phyloP scores from a whole-genome alignment of 306 rosid species.

The Boehmeria nivea region DNA sequence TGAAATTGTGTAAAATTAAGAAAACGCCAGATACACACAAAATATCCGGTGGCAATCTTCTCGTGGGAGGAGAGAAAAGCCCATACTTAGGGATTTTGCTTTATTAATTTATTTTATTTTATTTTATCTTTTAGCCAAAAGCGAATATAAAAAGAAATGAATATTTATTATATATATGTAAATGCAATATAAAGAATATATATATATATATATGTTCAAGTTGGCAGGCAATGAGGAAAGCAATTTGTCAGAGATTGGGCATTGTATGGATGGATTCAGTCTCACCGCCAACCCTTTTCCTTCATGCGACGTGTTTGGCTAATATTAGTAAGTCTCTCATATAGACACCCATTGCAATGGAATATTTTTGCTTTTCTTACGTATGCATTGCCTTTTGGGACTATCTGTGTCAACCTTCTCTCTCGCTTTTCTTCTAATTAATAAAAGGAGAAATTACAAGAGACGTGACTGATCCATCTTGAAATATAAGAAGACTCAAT shows the following conservation, averaged over 20 bases:
- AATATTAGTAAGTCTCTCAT: background rate
- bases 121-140: too few species aligned
- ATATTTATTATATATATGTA: background rate
- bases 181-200: background rate
- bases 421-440: background rate
- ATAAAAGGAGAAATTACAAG: too few species aligned
- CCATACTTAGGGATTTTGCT: background rate
- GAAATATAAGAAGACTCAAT: too few species aligned
- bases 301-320: slow-evolving; percentile 4
- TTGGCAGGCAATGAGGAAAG: slow-evolving; percentile 12
- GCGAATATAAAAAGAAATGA: background rate
- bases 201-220: background rate
- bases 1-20: too few species aligned
- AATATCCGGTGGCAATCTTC: slow-evolving; percentile 2
- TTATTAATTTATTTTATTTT: background rate
- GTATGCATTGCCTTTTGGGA: background rate
- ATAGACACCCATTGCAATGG: background rate
- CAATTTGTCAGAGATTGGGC: background rate
- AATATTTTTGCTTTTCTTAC: background rate
- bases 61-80: slow-evolving; percentile 2
- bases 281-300: slow-evolving; percentile 1
- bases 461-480: too few species aligned
- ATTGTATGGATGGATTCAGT: background rate
- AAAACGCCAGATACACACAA: background rate
- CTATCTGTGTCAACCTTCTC: background rate